These are phyloP conservation scores for Hypoxylon sp. DNA, from an alignment of 2,329 filamentous ascomycete species.

Conservation along the genomic window DNA sequence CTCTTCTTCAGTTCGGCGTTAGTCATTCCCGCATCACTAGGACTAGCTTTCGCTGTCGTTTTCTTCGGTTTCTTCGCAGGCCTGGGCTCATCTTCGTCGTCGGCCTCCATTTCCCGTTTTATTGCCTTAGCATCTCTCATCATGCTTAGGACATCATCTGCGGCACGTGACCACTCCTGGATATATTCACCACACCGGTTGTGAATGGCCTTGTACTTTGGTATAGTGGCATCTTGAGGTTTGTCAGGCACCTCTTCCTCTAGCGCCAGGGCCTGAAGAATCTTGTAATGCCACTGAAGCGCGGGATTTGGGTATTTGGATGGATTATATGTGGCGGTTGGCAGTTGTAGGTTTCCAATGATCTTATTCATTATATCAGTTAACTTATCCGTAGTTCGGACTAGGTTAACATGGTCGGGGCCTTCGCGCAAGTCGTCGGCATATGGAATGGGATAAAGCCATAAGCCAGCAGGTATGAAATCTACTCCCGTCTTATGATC, in stretches of 20 bases:
- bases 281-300: constrained; percentile 97
- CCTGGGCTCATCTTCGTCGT: constrained; percentile 58
- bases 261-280: constrained; percentile 90
- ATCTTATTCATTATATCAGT: constrained; percentile 87
- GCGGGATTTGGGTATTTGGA: constrained; percentile 91
- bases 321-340: constrained; percentile 87
- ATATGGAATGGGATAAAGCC: constrained; percentile 89
- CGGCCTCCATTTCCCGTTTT: constrained; percentile 68
- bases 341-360: constrained; percentile 88
- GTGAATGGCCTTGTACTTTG: constrained; percentile 88
- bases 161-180: constrained; percentile 79
- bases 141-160: constrained; percentile 70
- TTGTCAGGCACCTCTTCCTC: constrained; percentile 90
- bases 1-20: constrained; percentile 64
- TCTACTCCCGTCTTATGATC: constrained; percentile 77
- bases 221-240: constrained; percentile 81
- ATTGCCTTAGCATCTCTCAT: constrained; percentile 59
- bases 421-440: constrained; percentile 87
- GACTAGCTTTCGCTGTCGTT: constrained; percentile 52
- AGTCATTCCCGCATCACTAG: constrained; percentile 57
- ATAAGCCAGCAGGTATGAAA: constrained; percentile 84
- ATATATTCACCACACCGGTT: constrained; percentile 88
- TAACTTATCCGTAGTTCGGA: constrained; percentile 76
- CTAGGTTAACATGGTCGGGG: constrained; percentile 71
- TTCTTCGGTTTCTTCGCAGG: constrained; percentile 65